Percentiles rank a stretch among this genome's conserved stretches.
These are phyloP conservation scores for Hypoxylon cercidicola DNA, from an alignment of 495 filamentous ascomycete genomes.

Conservation along the genomic window DNA sequence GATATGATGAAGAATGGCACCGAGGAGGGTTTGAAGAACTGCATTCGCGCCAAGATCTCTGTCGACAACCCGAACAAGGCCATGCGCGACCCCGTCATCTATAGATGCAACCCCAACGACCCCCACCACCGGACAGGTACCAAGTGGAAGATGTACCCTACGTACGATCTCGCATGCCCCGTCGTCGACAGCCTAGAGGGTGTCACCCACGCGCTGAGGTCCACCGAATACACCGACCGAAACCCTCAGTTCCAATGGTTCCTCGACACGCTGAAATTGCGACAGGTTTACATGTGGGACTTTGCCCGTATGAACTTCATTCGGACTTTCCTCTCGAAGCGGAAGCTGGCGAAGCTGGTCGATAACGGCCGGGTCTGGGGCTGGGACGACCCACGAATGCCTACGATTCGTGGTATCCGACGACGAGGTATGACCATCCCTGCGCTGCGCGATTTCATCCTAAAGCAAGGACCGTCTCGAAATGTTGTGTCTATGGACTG, in stretches of 20 bases:
- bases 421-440: constrained; percentile 91
- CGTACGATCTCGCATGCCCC: constrained; percentile 94
- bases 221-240: constrained; percentile 96
- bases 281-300: constrained; percentile 94
- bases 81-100: constrained; percentile 93
- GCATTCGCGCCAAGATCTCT: constrained; percentile 89
- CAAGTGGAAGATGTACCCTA: constrained; percentile 95
- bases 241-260: constrained; percentile 99
- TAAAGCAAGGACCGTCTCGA: constrained; percentile 89
- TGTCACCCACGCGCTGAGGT: constrained; percentile 93
- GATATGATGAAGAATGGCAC: constrained; percentile 89
- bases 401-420: constrained; percentile 88
- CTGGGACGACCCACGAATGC: constrained; percentile 96
- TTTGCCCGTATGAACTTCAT: constrained; percentile 98
- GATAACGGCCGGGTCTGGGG: constrained; percentile 87
- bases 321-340: constrained; percentile 88
- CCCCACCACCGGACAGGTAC: constrained; percentile 88
- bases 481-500: constrained; percentile 93
- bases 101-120: constrained; percentile 81
- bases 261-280: constrained; percentile 83
- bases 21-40: constrained; percentile 79
- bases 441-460: constrained; percentile 89
- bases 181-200: constrained; percentile 91
- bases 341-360: constrained; percentile 94
- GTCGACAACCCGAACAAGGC: constrained; percentile 85